These are phyloP conservation scores for Hyaloscypha variabilis DNA, from an alignment of 495 filamentous ascomycete species.

Conservation along the genomic window DNA sequence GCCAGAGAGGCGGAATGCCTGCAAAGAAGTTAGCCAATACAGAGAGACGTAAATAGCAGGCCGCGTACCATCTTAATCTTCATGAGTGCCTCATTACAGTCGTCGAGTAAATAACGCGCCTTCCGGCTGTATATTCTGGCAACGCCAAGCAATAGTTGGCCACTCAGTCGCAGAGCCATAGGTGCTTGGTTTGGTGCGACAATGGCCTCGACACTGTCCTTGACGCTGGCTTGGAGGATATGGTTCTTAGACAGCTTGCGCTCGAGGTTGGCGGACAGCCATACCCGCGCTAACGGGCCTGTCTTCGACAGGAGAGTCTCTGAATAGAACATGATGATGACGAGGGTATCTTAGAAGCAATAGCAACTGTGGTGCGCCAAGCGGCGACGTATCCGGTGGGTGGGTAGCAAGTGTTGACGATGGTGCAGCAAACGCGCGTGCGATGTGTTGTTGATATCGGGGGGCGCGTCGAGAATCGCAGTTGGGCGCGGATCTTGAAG, in stretches of 20 bases:
- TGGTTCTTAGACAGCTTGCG: constrained; percentile 96
- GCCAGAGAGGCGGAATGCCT: constrained; percentile 79
- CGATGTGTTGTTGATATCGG: constrained; percentile 31
- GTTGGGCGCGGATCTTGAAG: neutral
- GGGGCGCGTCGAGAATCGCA: constrained; percentile 20
- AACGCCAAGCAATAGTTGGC: constrained; percentile 91
- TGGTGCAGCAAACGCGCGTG: constrained; percentile 40
- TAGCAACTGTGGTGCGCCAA: constrained; percentile 30
- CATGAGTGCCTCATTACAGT: constrained; percentile 94
- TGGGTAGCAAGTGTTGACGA: constrained; percentile 26
- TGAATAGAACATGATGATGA: constrained; percentile 86
- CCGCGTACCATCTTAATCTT: constrained; percentile 93
- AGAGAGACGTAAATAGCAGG: constrained; percentile 3
- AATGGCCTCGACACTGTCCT: constrained; percentile 91
- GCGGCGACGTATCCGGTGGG: constrained; percentile 23
- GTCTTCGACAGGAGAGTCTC: constrained; percentile 95
- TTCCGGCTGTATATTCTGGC: constrained; percentile 97
- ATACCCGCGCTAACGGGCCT: constrained; percentile 94
- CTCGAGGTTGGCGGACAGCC: constrained; percentile 96
- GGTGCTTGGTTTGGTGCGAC: constrained; percentile 92
- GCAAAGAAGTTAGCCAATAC: constrained; percentile 10
- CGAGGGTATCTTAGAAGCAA: constrained; percentile 15
- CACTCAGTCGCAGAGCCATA: constrained; percentile 91
- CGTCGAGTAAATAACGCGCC: constrained; percentile 91
- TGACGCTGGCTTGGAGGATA: constrained; percentile 88